A percentile compares a stretch with the other conserved stretches of the same genome.
These are phyloP conservation scores for Pleurotus ostreatus DNA, from an alignment of 768 basidiomycete genomes.

Conservation along the genomic window DNA sequence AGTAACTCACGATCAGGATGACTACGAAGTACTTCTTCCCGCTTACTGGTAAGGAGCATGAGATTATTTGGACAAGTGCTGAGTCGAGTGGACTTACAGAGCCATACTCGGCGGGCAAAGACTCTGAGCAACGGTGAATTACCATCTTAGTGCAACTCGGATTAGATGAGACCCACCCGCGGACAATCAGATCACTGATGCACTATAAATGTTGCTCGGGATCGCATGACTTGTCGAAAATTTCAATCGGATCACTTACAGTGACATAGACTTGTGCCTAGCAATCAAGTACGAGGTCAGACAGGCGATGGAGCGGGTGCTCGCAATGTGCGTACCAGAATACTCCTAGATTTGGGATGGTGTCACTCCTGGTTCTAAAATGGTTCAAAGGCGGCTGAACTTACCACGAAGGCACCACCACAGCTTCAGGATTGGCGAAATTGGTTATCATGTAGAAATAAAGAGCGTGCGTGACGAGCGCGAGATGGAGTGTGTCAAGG, in stretches of 20 bases:
- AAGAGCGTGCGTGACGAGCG: conserved; percentile 26
- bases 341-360: conserved; percentile 17
- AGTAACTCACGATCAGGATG: conserved; percentile 15
- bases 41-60: conserved; percentile 13
- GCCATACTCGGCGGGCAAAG: conserved; percentile 24
- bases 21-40: conserved; percentile 14
- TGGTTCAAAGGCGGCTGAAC: not conserved
- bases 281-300: not conserved
- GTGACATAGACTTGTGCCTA: conserved; percentile 25
- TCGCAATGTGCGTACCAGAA: conserved; percentile 16
- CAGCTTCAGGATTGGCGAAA: conserved; percentile 21
- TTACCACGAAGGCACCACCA: conserved; percentile 27
- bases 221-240: not conserved
- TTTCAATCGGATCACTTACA: conserved; percentile 12
- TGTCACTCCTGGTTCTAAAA: not conserved
- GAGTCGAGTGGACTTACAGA: conserved; percentile 13
- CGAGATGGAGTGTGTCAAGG: conserved; percentile 30
- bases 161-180: conserved; percentile 20
- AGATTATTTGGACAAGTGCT: too few species aligned
- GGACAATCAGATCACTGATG: conserved; percentile 25
- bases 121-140: conserved; percentile 15
- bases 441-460: conserved; percentile 34
- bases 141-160: not conserved
- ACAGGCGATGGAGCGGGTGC: not conserved
- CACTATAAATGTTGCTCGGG: conserved; percentile 10